Percentiles rank a stretch among this genome's conserved stretches.
phyloP scores from a whole-genome alignment of 192 early-diverging fungal genomes.

The Podila verticillata region DNA sequence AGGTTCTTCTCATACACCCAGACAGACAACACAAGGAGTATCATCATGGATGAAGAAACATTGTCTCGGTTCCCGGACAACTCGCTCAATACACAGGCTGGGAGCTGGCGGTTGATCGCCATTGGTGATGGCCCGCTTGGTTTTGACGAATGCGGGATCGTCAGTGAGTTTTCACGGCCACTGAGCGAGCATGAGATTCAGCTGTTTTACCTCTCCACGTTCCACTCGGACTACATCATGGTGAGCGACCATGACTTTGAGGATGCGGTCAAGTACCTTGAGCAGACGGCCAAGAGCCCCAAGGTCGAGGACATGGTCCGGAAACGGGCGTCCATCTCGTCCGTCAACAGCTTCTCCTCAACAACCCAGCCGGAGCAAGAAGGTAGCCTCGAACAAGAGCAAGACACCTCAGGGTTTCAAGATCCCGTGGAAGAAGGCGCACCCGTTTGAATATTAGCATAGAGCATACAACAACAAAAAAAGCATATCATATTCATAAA shows the following conservation, averaged over 20 bases:
- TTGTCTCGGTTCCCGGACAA: conserved; percentile 45
- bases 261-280: conserved; percentile 17
- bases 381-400: too few relatives aligned
- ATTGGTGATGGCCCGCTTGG: conserved; percentile 47
- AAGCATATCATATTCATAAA: too few relatives aligned
- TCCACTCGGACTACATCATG: conserved; percentile 45
- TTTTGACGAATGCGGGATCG: conserved; percentile 36
- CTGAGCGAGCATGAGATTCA: conserved; percentile 26
- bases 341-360: neutral
- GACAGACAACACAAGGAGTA: conserved; percentile 44
- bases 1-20: conserved; percentile 51
- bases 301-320: neutral
- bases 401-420: too few relatives aligned
- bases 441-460: too few relatives aligned
- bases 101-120: conserved; percentile 40
- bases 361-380: neutral
- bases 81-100: conserved; percentile 43
- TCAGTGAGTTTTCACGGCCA: conserved; percentile 30
- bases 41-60: conserved; percentile 44
- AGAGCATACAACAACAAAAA: too few relatives aligned
- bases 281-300: conserved; percentile 16
- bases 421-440: too few relatives aligned
- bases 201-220: conserved; percentile 45
- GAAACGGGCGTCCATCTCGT: conserved; percentile 8
- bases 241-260: conserved; percentile 50